These are phyloP conservation scores for Xylariaceae sp. DNA, from an alignment of 2,329 filamentous ascomycete genomes.

Conservation along the genomic window DNA sequence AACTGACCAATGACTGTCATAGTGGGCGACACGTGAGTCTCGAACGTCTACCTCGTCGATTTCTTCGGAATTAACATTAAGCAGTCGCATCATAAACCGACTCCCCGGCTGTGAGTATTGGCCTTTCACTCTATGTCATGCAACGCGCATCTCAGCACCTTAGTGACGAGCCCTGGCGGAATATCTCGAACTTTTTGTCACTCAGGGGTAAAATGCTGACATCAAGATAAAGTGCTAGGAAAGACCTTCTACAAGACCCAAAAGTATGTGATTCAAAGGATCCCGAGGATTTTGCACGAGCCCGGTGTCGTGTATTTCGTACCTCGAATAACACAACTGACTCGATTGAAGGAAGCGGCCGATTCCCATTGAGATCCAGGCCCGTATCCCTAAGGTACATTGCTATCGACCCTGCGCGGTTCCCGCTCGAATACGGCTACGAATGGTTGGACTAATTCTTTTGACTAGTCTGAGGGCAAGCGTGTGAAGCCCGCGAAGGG, in stretches of 20 bases:
- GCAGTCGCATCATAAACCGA: slow-evolving; percentile 59
- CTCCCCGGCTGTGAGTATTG: slow-evolving; percentile 53
- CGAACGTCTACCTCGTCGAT: neutral
- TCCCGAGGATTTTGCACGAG: neutral
- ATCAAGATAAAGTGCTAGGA: slow-evolving; percentile 53
- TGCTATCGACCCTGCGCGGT: neutral
- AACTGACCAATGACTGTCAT: neutral
- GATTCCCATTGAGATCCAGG: slow-evolving; percentile 69
- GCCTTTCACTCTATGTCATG: neutral
- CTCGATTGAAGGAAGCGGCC: slow-evolving; percentile 68
- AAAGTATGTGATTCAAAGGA: slow-evolving; percentile 13
- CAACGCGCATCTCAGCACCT: neutral
- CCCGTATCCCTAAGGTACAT: slow-evolving; percentile 56
- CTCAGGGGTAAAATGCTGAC: neutral
- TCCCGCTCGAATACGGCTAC: neutral
- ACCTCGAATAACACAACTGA: slow-evolving; percentile 1
- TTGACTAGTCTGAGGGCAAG: slow-evolving; percentile 38
- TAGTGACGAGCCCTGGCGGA: neutral
- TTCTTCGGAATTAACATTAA: neutral
- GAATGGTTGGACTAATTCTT: neutral
- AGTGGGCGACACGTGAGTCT: slow-evolving; percentile 66
- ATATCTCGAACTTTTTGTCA: neutral
- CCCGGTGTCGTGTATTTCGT: neutral
- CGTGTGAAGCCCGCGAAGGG: slow-evolving; percentile 51
- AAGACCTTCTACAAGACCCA: slow-evolving; percentile 82